A percentile compares a stretch with the other conserved stretches of the same genome.
These are phyloP conservation scores for Pseudogymnoascus sp. DNA, from an alignment of 2,329 filamentous ascomycete species.

Conservation along the genomic window DNA sequence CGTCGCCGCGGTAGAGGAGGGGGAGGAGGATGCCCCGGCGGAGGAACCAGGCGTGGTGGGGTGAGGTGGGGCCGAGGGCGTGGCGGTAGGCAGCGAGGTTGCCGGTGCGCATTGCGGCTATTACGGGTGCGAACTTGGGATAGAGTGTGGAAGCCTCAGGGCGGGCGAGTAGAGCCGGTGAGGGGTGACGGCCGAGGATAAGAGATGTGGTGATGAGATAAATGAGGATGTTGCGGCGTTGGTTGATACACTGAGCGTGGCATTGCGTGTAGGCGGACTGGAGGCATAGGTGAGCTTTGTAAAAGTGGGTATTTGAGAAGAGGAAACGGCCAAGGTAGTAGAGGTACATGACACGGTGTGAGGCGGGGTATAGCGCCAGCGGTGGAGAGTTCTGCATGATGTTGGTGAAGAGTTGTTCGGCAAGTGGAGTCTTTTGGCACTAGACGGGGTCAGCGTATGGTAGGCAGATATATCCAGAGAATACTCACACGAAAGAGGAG, in stretches of 20 bases:
- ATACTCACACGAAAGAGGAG: slow-evolving; percentile 70
- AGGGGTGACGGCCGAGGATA: slow-evolving; percentile 77
- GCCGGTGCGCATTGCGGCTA: slow-evolving; percentile 62
- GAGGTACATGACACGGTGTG: slow-evolving; percentile 83
- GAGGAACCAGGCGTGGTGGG: slow-evolving; percentile 65
- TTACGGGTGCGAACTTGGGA: slow-evolving; percentile 66
- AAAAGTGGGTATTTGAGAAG: slow-evolving; percentile 77
- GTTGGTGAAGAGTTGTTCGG: slow-evolving; percentile 82
- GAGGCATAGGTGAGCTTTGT: slow-evolving; percentile 65
- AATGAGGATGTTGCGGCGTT: slow-evolving; percentile 72
- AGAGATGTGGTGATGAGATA: slow-evolving; percentile 79
- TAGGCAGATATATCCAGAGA: background rate
- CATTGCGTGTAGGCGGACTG: slow-evolving; percentile 76
- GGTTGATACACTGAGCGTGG: slow-evolving; percentile 62
- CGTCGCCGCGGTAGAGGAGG: slow-evolving; percentile 68
- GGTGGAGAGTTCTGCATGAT: slow-evolving; percentile 79
- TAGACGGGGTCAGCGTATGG: slow-evolving; percentile 26
- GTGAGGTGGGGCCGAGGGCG: slow-evolving; percentile 48
- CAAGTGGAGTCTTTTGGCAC: slow-evolving; percentile 75
- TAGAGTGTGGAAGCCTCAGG: slow-evolving; percentile 62
- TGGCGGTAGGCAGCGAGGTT: slow-evolving; percentile 67
- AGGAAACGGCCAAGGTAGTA: slow-evolving; percentile 91
- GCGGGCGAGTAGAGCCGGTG: slow-evolving; percentile 54
- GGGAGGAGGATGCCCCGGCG: slow-evolving; percentile 68
- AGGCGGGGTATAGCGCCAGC: slow-evolving; percentile 71